Base-by-base conservation (phyloP, 2,329 filamentous ascomycete genomes). In the Grosmannia serpens region DNA sequence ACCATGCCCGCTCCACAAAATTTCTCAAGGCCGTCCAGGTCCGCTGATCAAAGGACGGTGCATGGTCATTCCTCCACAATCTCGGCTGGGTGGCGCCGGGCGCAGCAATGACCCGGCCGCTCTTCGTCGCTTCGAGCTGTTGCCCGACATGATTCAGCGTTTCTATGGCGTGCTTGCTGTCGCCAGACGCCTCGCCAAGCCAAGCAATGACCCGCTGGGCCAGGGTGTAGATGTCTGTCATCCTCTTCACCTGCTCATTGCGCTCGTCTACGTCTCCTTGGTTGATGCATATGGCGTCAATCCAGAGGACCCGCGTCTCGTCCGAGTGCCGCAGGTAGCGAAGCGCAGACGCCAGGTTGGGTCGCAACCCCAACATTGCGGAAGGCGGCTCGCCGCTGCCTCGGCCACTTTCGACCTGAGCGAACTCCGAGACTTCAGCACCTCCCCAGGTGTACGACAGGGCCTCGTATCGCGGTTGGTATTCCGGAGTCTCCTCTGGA, bases 61-160 rank as follows among this genome's bases (percentile, higher is more conserved):
- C 55, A 22, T 41, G 35, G 46, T 56, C 55, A 29, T 56, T 56
- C 27, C 55, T n/a, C 55, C 55, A 51, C 55, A 56, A 35, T 4
- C 29, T 24, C 55, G 55, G 55, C n/a, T 56, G 46, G 7, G 38
- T 44, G 38, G 55, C 49, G 24, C 22, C 31, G 17, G 55, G 55
- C 11, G 47, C 55, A 17, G 55, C 47, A 53, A 52, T 57, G 17
- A 57, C 47, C 9, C 55, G 47, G 31, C 55, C 55, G 24, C 49
- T 52, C 47, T 57, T 52, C 22, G 47, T 57, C 4, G 13, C 47
- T 6, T 24, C 31, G 22, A 57, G 49, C 24, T 57, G 47, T 46
- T 26, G 24, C 22, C 24, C 55, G 13, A 57, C 33, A 31, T 44
- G 22, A 13, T 44, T 29, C 11, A 57, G 47, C 22, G 31, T 52